Base-by-base conservation (phyloP, 441 rosid genomes). In the Mallotus repandus region DNA sequence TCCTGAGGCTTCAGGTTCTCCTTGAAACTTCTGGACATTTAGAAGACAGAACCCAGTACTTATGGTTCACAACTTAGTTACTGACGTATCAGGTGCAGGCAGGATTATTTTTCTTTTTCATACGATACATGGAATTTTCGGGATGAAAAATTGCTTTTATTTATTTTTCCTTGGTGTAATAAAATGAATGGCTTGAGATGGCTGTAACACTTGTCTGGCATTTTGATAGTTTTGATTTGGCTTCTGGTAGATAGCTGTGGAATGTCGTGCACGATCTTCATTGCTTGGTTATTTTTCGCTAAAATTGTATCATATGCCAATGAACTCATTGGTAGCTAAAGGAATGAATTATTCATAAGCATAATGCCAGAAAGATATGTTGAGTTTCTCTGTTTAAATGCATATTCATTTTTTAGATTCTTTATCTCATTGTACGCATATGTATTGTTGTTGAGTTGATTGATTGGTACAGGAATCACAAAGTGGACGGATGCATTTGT, bases 201-300 rank as follows among this genome's bases (percentile, higher is more conserved):
- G 52, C 14, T 55, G n/a, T 21, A 45, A 73, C 18, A 45, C 54
- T 1, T 62, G 29, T 41, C 7, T 12, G 5, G 11, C 7, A 13
- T 58, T 45, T 38, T 68, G 63, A 43, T 56, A 32, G 25, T 57
- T 14, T 29, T 16, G 41, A 74, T 74, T 67, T 48, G 22, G 10
- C 69, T 14, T 66, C 35, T 41, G 63, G n/a, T 58, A 4, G 66
- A 19, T 41, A 9, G 46, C 38, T n/a, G 32, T 16, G 48, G 21
- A 18, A n/a, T 14, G 9, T 32, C 13, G 29, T 32, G 64, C 25
- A 13, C 14, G 38, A 32, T 54, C 21, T 43, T 75, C 66, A 38
- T 1, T 12, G 71, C 53, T 54, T 57, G 22, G 32, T 57, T 46
- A 9, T 54, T 48, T 5, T 70, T 48, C n/a, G 15, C 19, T 45